These are phyloP conservation scores for Dactylellina haptotyla DNA, from an alignment of 2,329 filamentous ascomycete species.

Conservation along the genomic window DNA sequence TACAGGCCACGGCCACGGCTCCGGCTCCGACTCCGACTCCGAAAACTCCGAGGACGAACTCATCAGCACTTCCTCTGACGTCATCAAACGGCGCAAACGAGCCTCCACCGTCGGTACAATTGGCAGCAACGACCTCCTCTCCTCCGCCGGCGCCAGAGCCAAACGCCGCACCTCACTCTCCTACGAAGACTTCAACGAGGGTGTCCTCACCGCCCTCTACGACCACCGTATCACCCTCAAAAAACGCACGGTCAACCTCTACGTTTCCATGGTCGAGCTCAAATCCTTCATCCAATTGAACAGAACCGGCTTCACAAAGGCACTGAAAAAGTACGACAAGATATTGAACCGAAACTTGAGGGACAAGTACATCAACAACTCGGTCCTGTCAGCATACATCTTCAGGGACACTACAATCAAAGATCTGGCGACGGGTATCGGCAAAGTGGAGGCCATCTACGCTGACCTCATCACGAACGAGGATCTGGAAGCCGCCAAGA, in stretches of 20 bases:
- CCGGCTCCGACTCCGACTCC: conserved; percentile 43
- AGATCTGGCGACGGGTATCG: conserved; percentile 76
- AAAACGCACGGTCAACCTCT: conserved; percentile 85
- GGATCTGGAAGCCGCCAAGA: conserved; percentile 78
- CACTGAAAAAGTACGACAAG: conserved; percentile 98
- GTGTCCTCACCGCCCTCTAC: conserved; percentile 74
- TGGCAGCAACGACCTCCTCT: conserved; percentile 44
- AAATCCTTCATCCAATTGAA: conserved; percentile 97
- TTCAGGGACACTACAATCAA: conserved; percentile 79
- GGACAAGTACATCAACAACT: conserved; percentile 75
- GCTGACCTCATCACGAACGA: conserved; percentile 83
- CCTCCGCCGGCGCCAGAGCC: conserved; percentile 5
- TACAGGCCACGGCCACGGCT: neutral
- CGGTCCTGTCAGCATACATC: conserved; percentile 81
- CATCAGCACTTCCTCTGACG: conserved; percentile 21
- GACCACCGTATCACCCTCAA: conserved; percentile 84
- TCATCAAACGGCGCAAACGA: conserved; percentile 36
- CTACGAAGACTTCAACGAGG: conserved; percentile 82
- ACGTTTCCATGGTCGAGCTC: conserved; percentile 92
- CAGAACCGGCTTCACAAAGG: conserved; percentile 94
- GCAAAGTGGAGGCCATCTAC: conserved; percentile 80
- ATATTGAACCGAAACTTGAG: conserved; percentile 85
- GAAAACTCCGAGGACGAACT: conserved; percentile 50
- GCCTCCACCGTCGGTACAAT: conserved; percentile 20
- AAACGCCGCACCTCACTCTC: conserved; percentile 60